Evolutionary conservation across 176 grass and related monocot genomes (phyloP), one percentile per base, ranked within the genome.

Genomic region (Oryza rufipogon): DNA sequence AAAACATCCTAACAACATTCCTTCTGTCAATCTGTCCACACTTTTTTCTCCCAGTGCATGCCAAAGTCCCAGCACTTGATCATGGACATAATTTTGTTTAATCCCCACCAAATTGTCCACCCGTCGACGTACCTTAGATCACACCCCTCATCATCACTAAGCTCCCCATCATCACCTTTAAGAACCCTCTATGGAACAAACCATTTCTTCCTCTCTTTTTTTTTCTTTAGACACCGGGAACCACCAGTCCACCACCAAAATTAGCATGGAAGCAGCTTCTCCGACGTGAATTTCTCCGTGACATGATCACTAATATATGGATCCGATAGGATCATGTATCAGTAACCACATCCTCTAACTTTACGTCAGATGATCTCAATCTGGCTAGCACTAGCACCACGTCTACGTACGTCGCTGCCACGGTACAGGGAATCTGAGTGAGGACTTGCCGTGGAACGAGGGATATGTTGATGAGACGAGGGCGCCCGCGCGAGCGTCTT

Each of bases 41-140:
- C 54, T 8, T 75, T 64, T 75, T n/a, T 54, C 32, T 41, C 2
- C 6, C 14, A 2, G 38, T 32, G 48, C 68, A 70, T 30, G 48
- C 74, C 69, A 70, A 83, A 83, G 68, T 25, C 68, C 9, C 3
- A 74, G 61, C 23, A 61, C 70, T 23, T 79, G 58, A 82, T 82
- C 74, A 74, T 86, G 73, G 74, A 48, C 61, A 60, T 42, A 33
- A 38, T 49, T 74, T 58, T 60, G 25, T 86, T 49, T 82, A 77
- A 66, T 20, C 78, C 78, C 39, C 83, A 91, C 68, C 78, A 54
- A 79, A 91, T 82, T 46, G 42, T 54, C 19, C 70, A 75, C 60
- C 26, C 26, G 81, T 86, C 83, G 82, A 90, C 80, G 61, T 82
- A 61, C 82, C 84, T 87, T 90, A 80, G 52, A 74, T 80, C 89